These are phyloP conservation scores for Cymodocea nodosa DNA, from an alignment of 116 monocot genomes.

Conservation along the genomic window DNA sequence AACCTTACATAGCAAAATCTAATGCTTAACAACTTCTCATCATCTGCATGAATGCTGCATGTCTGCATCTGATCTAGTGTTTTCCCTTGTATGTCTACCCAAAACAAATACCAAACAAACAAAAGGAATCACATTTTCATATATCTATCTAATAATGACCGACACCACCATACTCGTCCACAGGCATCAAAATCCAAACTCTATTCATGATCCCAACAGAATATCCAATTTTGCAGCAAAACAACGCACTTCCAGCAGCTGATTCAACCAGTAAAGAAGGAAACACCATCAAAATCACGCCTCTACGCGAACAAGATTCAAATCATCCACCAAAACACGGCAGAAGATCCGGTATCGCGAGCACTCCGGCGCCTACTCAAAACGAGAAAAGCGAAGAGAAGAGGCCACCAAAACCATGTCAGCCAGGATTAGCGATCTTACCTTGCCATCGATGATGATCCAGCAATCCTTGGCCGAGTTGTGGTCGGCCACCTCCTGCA, in stretches of 20 bases:
- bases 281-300: too few species aligned
- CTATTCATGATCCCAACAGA: neutral
- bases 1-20: too few species aligned
- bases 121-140: neutral
- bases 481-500: constrained; percentile 14
- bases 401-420: neutral
- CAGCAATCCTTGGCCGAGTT: constrained; percentile 13
- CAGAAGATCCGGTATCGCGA: too few species aligned
- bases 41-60: too few species aligned
- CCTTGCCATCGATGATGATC: constrained; percentile 17
- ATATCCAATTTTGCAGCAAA: too few species aligned
- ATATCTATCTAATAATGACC: neutral
- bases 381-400: neutral
- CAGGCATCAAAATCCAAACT: neutral
- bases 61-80: neutral
- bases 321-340: too few species aligned
- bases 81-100: neutral
- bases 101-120: neutral
- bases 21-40: too few species aligned
- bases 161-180: neutral
- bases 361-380: neutral
- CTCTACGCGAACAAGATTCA: too few species aligned
- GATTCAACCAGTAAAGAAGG: too few species aligned
- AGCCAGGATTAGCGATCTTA: neutral
- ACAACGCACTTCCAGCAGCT: too few species aligned